phyloP scores from a whole-genome alignment of 148 eudicot genomes.

The Amaranthus palmeri region DNA sequence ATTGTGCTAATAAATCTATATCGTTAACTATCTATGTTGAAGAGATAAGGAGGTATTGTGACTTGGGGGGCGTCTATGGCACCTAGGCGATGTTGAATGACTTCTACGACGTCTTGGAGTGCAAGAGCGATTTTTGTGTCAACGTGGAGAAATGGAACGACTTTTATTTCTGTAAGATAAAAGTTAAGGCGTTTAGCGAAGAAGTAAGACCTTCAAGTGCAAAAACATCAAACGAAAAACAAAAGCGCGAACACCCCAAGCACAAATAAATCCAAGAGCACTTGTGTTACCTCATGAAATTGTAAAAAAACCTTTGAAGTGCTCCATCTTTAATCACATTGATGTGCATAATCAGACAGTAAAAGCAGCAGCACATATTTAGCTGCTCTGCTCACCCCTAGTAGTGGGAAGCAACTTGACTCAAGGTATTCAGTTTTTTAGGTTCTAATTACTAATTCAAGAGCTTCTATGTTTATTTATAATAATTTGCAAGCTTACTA shows the following conservation, averaged over 20 bases:
- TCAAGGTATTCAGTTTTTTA: no score
- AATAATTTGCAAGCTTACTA: no score
- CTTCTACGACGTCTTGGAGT: constrained; percentile 65
- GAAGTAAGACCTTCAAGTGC: not conserved
- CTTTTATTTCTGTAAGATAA: constrained; percentile 70
- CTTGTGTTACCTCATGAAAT: constrained; percentile 64
- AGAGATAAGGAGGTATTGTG: constrained; percentile 54
- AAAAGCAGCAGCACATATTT: constrained; percentile 70
- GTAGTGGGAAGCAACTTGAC: constrained; percentile 49
- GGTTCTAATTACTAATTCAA: no score
- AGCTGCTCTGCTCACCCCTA: constrained; percentile 67
- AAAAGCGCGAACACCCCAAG: constrained; percentile 27
- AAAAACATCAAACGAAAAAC: not conserved
- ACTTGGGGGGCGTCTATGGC: constrained; percentile 54
- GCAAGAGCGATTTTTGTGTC: constrained; percentile 60
- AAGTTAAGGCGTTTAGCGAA: constrained; percentile 30
- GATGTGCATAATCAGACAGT: constrained; percentile 63
- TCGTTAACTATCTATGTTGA: constrained; percentile 45
- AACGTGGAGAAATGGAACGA: constrained; percentile 64
- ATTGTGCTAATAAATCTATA: no score
- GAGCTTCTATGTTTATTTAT: no score
- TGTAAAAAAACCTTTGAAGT: constrained; percentile 56
- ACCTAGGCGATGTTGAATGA: constrained; percentile 62
- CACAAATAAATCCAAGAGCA: constrained; percentile 41
- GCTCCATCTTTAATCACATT: constrained; percentile 85